A percentile compares a stretch with the other conserved stretches of the same genome.
These are phyloP conservation scores for Paraglomus brasilianum DNA, from an alignment of 192 early-diverging fungal species.

Conservation along the genomic window DNA sequence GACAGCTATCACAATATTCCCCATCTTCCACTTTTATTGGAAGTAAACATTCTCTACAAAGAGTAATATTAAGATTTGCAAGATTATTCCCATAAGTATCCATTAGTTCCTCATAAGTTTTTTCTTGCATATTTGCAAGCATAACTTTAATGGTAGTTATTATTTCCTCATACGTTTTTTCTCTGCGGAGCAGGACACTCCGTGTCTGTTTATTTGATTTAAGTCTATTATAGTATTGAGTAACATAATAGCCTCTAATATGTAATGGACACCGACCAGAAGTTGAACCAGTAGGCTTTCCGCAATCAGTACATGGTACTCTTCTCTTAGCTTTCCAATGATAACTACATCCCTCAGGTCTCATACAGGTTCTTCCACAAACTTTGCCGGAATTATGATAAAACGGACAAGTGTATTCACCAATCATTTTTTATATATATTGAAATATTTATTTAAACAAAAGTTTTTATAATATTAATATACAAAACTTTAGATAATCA, in stretches of 20 bases:
- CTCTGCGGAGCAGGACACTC: too few relatives aligned
- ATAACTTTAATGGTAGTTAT: too few relatives aligned
- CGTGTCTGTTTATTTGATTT: background rate
- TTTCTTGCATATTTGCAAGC: conserved; percentile 12
- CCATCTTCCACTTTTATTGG: background rate
- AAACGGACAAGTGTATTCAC: conserved; percentile 7
- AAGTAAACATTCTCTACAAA: background rate
- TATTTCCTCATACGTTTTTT: conserved; percentile 19
- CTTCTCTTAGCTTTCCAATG: conserved; percentile 16
- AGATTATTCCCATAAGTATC: background rate
- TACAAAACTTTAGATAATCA: background rate
- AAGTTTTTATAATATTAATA: conserved; percentile 10
- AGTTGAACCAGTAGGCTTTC: conserved; percentile 16
- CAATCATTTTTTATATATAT: conserved; percentile 18
- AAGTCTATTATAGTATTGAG: conserved; percentile 7
- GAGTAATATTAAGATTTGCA: conserved; percentile 20
- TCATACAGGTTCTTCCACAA: conserved; percentile 1
- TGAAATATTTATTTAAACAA: conserved; percentile 17
- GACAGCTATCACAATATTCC: conserved; percentile 8
- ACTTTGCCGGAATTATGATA: conserved; percentile 13
- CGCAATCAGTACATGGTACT: conserved; percentile 7
- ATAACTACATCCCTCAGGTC: conserved; percentile 2
- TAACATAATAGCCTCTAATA: conserved; percentile 7
- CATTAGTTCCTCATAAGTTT: conserved; percentile 15
- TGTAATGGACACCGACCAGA: conserved; percentile 4